Evolutionary conservation across 1,284 basidiomycete genomes (phyloP), one percentile per base, ranked within the genome.

Genomic region (Sanguinoderma infundibulare): DNA sequence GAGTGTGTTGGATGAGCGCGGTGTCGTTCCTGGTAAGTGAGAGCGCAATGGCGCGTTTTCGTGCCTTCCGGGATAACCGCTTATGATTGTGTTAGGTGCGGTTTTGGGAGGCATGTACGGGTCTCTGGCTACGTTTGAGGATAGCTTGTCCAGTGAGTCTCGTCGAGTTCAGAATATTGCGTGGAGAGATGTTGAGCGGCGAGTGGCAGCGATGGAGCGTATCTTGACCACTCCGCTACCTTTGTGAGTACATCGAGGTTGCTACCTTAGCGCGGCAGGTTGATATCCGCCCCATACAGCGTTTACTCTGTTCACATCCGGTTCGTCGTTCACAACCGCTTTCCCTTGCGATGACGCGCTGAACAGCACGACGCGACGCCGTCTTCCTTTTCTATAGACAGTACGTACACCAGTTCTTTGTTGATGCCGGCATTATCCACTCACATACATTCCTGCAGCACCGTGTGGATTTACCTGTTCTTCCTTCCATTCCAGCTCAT

Each of bases 401-500:
- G 76, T 78, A 60, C 66, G 76, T 63, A 14, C 17, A 60, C 63
- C 50, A 10, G 30, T 32, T 47, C 1, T 20, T 34, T 26, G 44
- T 35, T 39, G n/a, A 26, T 34, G 36, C 22, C 9, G 17, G 20
- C 20, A 14, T 14, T 8, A 4, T 8, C 17, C 3, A 20, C 22
- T 52, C 6, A 36, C 12, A 22, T 2, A 4, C 42, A n/a, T 22
- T 26, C 30, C 26, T 49, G 14, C 64, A 87, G 85, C 70, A 87
- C 85, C 40, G 84, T 89, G 30, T 89, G 86, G 87, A 72, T 88
- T 17, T 89, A 89, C 71, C 79, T 89, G 1, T 86, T 89, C 74
- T 86, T 87, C 72, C 76, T 90, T 1, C 87, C 87, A 0, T 89
- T 89, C 77, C 87, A 89, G 71, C 79, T 89, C 17, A 81, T 87